phyloP scores from a whole-genome alignment of 2,329 filamentous ascomycete species.

The Alternaria arborescens region DNA sequence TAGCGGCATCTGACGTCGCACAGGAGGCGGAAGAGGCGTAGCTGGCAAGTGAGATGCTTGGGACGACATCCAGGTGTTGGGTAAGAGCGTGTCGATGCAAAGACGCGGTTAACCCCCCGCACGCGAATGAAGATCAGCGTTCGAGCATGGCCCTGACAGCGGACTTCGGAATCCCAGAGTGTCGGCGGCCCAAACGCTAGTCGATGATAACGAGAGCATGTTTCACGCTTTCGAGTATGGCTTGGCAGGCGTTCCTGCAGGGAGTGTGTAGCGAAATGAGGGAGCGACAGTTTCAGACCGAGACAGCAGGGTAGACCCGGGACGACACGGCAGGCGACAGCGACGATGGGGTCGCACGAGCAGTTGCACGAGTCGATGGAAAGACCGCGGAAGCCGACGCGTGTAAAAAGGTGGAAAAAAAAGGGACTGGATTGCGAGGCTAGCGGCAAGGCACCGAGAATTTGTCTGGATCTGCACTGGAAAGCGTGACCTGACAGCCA shows the following conservation, averaged over 20 bases:
- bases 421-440: constrained; percentile 8
- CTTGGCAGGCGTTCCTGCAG: constrained; percentile 37
- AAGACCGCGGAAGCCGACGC: constrained; percentile 8
- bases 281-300: constrained; percentile 37
- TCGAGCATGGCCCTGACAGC: constrained; percentile 16
- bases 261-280: constrained; percentile 40
- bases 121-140: constrained; percentile 3
- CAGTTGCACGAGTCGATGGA: neutral
- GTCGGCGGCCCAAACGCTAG: constrained; percentile 31
- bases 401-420: constrained; percentile 9
- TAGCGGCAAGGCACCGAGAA: neutral
- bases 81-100: neutral
- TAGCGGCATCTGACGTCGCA: constrained; percentile 11
- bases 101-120: neutral
- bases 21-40: constrained; percentile 7
- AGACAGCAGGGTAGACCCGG: constrained; percentile 35
- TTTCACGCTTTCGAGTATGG: constrained; percentile 28
- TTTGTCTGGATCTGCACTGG: constrained; percentile 9
- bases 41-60: constrained; percentile 1
- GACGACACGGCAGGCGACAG: constrained; percentile 28
- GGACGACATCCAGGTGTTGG: neutral
- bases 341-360: constrained; percentile 19
- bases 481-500: constrained; percentile 11
- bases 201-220: constrained; percentile 31
- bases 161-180: constrained; percentile 11